A percentile compares a stretch with the other conserved stretches of the same genome.
Conservation (phyloP, 108 stramenopile genomes). For the Pseudonitzschia pungens region DNA sequence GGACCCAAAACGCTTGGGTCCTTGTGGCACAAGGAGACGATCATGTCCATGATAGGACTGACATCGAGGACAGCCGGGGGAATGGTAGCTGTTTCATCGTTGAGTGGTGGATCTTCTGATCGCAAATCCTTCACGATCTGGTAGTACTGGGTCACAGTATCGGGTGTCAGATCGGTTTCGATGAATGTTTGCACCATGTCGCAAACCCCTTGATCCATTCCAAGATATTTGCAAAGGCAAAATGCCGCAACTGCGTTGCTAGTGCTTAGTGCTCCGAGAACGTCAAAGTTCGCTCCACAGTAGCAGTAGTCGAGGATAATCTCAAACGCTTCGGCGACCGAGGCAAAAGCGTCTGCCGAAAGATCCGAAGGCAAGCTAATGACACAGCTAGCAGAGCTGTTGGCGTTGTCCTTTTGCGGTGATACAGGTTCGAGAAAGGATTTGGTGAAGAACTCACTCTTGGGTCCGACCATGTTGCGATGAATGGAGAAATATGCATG, state of each 20-base stretch:
- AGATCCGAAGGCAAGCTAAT: slow-evolving; percentile 1
- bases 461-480: slow-evolving; percentile 9
- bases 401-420: too few species aligned
- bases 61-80: neutral
- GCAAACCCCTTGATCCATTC: neutral
- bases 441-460: neutral
- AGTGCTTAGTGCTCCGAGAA: neutral
- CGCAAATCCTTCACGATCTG: neutral
- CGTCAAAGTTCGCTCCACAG: too few species aligned
- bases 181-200: neutral
- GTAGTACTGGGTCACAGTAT: neutral
- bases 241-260: neutral
- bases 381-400: neutral
- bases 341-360: neutral
- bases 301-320: slow-evolving; percentile 4
- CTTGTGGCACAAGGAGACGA: neutral
- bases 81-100: neutral
- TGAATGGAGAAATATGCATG: neutral
- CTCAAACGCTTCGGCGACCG: slow-evolving; percentile 2
- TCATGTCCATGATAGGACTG: neutral
- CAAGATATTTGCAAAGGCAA: neutral
- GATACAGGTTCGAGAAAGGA: neutral
- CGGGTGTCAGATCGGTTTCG: neutral
- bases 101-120: neutral
- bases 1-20: neutral